These are phyloP conservation scores for Bondarzewia mesenterica DNA, from an alignment of 1,284 basidiomycete genomes.

Conservation along the genomic window DNA sequence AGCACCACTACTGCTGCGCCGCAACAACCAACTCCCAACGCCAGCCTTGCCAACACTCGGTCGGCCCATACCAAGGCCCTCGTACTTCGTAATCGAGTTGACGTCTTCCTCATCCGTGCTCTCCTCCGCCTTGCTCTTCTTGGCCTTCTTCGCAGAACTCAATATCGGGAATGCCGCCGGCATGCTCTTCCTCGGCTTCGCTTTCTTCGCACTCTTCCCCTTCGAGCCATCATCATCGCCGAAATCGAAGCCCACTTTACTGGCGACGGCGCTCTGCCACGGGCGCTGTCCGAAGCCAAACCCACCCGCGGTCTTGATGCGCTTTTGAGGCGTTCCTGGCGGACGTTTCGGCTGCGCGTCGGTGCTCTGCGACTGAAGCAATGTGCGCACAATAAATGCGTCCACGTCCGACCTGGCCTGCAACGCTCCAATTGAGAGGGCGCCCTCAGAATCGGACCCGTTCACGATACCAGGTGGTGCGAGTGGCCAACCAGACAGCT, in stretches of 20 bases:
- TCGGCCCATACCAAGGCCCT: conserved; percentile 59
- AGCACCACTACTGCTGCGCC: conserved; percentile 68
- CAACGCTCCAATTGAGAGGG: conserved; percentile 16
- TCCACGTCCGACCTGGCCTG: conserved; percentile 43
- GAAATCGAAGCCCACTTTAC: conserved; percentile 57
- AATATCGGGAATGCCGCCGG: conserved; percentile 52
- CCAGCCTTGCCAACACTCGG: conserved; percentile 30
- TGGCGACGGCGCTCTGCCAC: conserved; percentile 71
- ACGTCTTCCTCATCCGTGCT: conserved; percentile 48
- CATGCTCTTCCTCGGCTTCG: conserved; percentile 62
- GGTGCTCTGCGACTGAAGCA: conserved; percentile 40
- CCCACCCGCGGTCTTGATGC: conserved; percentile 44
- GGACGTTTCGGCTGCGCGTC: conserved; percentile 47
- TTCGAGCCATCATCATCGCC: conserved; percentile 18
- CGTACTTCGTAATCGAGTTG: conserved; percentile 51
- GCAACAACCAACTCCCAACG: conserved; percentile 52
- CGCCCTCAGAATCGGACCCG: conserved; percentile 20
- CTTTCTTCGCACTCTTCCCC: conserved; percentile 26
- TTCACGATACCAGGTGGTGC: conserved; percentile 12
- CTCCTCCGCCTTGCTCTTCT: conserved; percentile 13
- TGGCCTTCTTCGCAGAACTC: conserved; percentile 14
- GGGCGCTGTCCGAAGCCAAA: conserved; percentile 43
- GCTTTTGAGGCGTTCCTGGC: conserved; percentile 77
- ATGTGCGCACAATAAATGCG: conserved; percentile 61
- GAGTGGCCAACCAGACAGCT: conserved; percentile 55